Conservation (phyloP, 108 stramenopile species). For the Nitzschia putrida region DNA sequence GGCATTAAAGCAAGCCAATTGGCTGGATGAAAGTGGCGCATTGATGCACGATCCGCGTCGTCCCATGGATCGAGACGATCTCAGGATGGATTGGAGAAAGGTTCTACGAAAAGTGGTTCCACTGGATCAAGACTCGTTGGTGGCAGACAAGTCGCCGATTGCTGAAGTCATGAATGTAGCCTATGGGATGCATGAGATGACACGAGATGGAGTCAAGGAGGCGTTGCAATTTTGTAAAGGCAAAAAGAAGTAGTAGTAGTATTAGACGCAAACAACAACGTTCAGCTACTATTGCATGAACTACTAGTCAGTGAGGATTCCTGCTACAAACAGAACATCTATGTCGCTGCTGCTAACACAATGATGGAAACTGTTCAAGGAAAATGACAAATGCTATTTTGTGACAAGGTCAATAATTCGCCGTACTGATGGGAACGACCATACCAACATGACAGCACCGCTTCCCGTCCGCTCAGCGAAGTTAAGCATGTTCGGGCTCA, state of each 20-base stretch:
- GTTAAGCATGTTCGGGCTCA: constrained; percentile 78
- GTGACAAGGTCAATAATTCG: too few relatives aligned
- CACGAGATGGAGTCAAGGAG: constrained; percentile 41
- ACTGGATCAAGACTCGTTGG: constrained; percentile 13
- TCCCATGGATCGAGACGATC: too few relatives aligned
- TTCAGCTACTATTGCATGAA: too few relatives aligned
- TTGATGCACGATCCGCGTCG: constrained; percentile 27
- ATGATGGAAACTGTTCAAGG: too few relatives aligned
- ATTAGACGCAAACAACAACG: too few relatives aligned
- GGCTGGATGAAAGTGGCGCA: constrained; percentile 16
- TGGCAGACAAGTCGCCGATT: constrained; percentile 34
- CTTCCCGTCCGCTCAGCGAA: constrained; percentile 87
- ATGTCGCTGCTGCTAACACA: too few relatives aligned
- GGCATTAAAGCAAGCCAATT: constrained; percentile 8
- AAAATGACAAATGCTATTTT: too few relatives aligned
- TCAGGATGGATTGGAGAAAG: constrained; percentile 23
- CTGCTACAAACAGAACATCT: too few relatives aligned
- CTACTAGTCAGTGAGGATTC: too few relatives aligned
- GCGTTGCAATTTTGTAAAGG: constrained; percentile 33
- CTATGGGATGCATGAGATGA: constrained; percentile 44
- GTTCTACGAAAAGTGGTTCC: not conserved
- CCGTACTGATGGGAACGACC: constrained; percentile 71
- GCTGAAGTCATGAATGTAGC: constrained; percentile 49
- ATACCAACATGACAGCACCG: constrained; percentile 82
- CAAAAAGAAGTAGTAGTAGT: too few relatives aligned